These are phyloP conservation scores for Beauveria brongniartii DNA, from an alignment of 2,329 filamentous ascomycete species.

Conservation along the genomic window DNA sequence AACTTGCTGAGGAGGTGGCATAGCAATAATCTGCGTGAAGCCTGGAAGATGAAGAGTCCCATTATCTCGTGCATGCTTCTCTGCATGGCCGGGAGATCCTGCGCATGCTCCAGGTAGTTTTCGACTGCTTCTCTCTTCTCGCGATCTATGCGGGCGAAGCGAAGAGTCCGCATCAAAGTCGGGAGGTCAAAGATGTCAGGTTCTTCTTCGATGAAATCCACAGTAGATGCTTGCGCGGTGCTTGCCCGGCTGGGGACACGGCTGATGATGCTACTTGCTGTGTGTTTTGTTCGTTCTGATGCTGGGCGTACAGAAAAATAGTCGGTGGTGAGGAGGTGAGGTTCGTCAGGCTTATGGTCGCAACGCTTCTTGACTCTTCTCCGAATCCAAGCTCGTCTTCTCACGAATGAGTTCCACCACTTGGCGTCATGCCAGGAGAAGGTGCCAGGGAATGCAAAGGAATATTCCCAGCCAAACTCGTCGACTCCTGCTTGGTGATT, in stretches of 20 bases:
- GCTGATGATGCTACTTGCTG: constrained; percentile 26
- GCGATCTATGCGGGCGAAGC: constrained; percentile 68
- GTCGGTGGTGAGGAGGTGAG: constrained; percentile 62
- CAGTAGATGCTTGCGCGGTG: constrained; percentile 26
- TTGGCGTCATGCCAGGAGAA: constrained; percentile 83
- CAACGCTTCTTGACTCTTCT: constrained; percentile 58
- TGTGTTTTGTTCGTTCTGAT: constrained; percentile 27
- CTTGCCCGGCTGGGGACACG: constrained; percentile 29
- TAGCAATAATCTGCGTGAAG: constrained; percentile 59
- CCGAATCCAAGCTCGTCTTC: constrained; percentile 79
- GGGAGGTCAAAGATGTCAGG: constrained; percentile 54
- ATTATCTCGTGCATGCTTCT: constrained; percentile 78
- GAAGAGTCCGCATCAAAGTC: constrained; percentile 60
- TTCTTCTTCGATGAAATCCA: constrained; percentile 48
- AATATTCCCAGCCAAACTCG: constrained; percentile 93
- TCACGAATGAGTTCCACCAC: constrained; percentile 95
- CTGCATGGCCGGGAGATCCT: constrained; percentile 68
- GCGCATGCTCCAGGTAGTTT: constrained; percentile 70
- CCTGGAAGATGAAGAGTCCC: constrained; percentile 81
- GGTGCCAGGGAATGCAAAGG: constrained; percentile 68
- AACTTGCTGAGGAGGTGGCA: constrained; percentile 9
- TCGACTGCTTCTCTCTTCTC: constrained; percentile 83
- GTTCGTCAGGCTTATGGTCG: constrained; percentile 39
- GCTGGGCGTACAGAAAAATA: constrained; percentile 70
- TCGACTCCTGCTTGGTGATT: constrained; percentile 68